Evolutionary conservation across 768 basidiomycete genomes (phyloP), one percentile per base, ranked within the genome.

Genomic region (Russula ochroleuca): DNA sequence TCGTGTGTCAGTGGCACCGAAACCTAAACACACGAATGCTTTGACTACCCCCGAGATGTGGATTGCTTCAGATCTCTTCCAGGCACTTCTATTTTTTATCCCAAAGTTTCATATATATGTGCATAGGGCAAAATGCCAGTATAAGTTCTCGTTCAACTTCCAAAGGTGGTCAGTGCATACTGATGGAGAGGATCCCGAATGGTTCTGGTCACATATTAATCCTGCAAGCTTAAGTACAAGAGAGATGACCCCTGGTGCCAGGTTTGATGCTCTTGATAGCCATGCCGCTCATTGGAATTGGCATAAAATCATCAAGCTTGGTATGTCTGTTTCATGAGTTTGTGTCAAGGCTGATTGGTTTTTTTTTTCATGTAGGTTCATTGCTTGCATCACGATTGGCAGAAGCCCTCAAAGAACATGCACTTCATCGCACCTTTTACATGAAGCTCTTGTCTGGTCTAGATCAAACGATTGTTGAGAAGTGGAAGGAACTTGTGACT

Each of bases 91-190:
- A 23, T 37, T 38, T 54, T 23, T 38, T 25, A 54, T 54, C 14
- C 37, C 52, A 8, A 54, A 54, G 37, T 7, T 54, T 37, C 52
- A 54, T 54, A 37, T 54, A 3, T 54, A 37, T 15, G 37, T 8
- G 5, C 52, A 54, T 37, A 37, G 52, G 52, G n/a, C n/a, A n/a
- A 54, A 54, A 14, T 54, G 52, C 37, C 37, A 54, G 52, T 37
- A 38, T 23, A n/a, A 38, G 14, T 54, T 38, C 21, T 54, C 37
- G 37, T 54, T 54, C 52, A 54, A 54, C 52, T 54, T 13, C 15
- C 37, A 23, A 7, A 52, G 28, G 51, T 54, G 35, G 35, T 54
- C 37, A 9, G 52, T 35, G 35, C 21, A 2, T 54, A 54, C 37
- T 15, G 52, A 54, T 25, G 37, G 52, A 37, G 37, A 54, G 23